These are phyloP conservation scores for Haemoproteus tartakovskyi DNA, from an alignment of 169 alveolate genomes.

Conservation along the genomic window DNA sequence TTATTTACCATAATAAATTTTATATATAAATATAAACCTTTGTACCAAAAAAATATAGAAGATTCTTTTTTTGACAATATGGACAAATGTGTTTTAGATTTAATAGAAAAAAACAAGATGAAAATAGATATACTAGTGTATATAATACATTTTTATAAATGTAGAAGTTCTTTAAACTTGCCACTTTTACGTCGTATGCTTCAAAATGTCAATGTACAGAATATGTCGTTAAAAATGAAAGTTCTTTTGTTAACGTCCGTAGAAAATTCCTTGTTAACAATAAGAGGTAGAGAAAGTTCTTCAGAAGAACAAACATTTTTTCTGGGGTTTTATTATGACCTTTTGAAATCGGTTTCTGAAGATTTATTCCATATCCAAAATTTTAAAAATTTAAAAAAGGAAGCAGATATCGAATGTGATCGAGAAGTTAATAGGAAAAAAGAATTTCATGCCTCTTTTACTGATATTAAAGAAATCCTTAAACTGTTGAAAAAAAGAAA, in stretches of 20 bases:
- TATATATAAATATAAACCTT: slow-evolving; percentile 16
- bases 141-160: slow-evolving; percentile 32
- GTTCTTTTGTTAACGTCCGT: slow-evolving; percentile 40
- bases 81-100: slow-evolving; percentile 5
- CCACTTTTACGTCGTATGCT: too few species aligned
- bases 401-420: background rate
- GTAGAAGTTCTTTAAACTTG: background rate
- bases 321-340: slow-evolving; percentile 23
- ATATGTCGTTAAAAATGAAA: slow-evolving; percentile 44
- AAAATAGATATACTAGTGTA: slow-evolving; percentile 18
- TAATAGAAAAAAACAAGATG: slow-evolving; percentile 35
- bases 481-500: slow-evolving; percentile 19
- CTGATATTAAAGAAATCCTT: slow-evolving; percentile 54
- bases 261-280: background rate
- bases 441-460: slow-evolving; percentile 4
- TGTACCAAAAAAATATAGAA: background rate
- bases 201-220: background rate
- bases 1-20: slow-evolving; percentile 49
- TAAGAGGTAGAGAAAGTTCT: background rate
- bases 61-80: slow-evolving; percentile 4
- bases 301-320: background rate
- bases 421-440: background rate
- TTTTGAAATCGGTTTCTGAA: slow-evolving; percentile 15
- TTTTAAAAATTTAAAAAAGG: slow-evolving; percentile 1
- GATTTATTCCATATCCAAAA: too few species aligned